These are phyloP conservation scores for Guyanaporus albipodus DNA, from an alignment of 768 basidiomycete genomes.

Conservation along the genomic window DNA sequence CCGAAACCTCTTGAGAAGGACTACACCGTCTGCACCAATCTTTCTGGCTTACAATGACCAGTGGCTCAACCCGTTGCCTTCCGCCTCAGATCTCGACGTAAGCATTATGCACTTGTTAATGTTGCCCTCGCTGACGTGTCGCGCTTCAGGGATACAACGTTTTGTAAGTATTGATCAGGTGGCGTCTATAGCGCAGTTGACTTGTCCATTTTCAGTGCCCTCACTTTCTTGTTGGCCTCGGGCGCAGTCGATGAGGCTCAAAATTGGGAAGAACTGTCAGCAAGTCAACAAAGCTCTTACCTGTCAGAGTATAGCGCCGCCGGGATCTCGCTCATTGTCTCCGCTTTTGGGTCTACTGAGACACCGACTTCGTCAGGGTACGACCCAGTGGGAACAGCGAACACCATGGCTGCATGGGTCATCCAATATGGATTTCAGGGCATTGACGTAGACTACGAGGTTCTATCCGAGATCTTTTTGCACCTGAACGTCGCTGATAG, in stretches of 20 bases:
- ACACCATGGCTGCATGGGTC: conserved; percentile 46
- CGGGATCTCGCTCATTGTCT: conserved; percentile 56
- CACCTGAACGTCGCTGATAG: not conserved
- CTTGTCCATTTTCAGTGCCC: conserved; percentile 20
- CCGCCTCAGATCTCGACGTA: conserved; percentile 42
- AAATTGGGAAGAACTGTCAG: conserved; percentile 40
- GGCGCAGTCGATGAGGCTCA: conserved; percentile 44
- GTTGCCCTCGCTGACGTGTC: not conserved
- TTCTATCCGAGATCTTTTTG: not conserved
- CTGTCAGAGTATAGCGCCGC: conserved; percentile 47
- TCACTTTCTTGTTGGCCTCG: conserved; percentile 41
- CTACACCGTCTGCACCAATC: conserved; percentile 44
- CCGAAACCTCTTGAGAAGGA: conserved; percentile 18
- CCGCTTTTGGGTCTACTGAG: conserved; percentile 45
- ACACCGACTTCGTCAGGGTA: conserved; percentile 40
- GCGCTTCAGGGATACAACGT: conserved; percentile 31
- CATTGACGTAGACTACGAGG: conserved; percentile 55
- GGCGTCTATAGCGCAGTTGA: not conserved
- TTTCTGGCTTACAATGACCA: conserved; percentile 41
- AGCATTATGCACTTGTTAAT: not conserved
- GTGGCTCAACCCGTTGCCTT: conserved; percentile 43
- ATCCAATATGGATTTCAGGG: conserved; percentile 46
- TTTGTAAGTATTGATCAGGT: conserved; percentile 22
- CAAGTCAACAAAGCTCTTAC: conserved; percentile 36
- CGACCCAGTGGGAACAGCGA: conserved; percentile 39